Evolutionary conservation across 495 filamentous ascomycete species (phyloP), one percentile per base, ranked within the genome.

Genomic region (Penicillium paradoxum): DNA sequence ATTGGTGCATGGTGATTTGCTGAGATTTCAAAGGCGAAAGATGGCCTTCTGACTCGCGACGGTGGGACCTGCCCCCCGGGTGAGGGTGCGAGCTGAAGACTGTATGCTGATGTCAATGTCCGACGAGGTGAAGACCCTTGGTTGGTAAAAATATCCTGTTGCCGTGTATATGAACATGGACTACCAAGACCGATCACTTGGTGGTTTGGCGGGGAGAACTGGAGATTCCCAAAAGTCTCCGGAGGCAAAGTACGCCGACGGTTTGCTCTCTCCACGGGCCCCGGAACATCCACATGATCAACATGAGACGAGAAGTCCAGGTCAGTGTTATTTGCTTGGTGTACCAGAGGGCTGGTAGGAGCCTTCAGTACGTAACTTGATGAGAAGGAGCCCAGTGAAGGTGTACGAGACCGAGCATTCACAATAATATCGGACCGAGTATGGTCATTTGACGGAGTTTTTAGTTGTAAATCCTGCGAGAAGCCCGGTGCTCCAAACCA

Each of bases 301-400:
- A 63, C 55, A 41, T 64, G 69, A 13, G 75, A 68, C 8, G 83
- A 79, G 38, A 88, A 77, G 56, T 91, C 89, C 14, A 90, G 64
- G 51, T 95, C 91, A 7, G 91, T 87, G 59, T 90, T 91, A 65
- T 85, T 95, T 51, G 90, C 88, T 54, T 90, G 90, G 60, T 97
- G 83, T 3, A 92, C 90, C 19, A 98, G 74, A 17, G 93, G 95
- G 54, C 91, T 97, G 10, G 93, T 97, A 5, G 93, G 92, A 3
- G 87, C 81, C 65, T 91, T 88, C 38, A 93, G 83, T 17, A 88
- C 76, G 67, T 96, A 96, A 56, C 83, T 91, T 2, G 88, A 89
- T 0, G 89, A 87, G 14, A 87, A 88, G 2, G 87, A 87, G 8
- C 85, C 85, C 4, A 91, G 58, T 0, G 89, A 90, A 13, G 85